Evolutionary conservation across 352 stramenopile species (phyloP), one percentile per base, ranked within the genome.

Genomic region (Phytophthora kernoviae): DNA sequence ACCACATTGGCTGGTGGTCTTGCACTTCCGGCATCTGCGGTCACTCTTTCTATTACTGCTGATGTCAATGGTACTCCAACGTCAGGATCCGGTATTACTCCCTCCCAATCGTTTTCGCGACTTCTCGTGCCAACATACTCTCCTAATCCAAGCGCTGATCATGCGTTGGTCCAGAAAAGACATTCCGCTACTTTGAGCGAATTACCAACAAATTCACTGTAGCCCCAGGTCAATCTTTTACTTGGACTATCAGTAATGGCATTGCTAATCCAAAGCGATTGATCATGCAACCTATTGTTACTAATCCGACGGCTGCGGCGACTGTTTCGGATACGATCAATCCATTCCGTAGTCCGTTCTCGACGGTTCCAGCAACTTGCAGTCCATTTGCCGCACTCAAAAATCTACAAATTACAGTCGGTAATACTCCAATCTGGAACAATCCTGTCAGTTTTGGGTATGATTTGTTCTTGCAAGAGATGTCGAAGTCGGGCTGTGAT

Each of bases 361-460:
- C 30, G 11, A 34, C 30, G 6, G 6, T 5, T 11, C 30, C 30
- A 11, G 30, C 30, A 6, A 34, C 30, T 11, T 34, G 30, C 30
- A 34, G 30, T 11, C 57, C 37, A 41, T 65, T 37, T 44, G 30
- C 30, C 6, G 30, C 30, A 34, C 11, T 34, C 6, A 34, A 34
- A 34, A 34, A n/a, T n/a, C n/a, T n/a, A n/a, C n/a, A n/a, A n/a
- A n/a, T n/a, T n/a, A n/a, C n/a, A n/a, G n/a, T n/a, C n/a, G n/a
- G n/a, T n/a, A n/a, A n/a, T n/a, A n/a, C n/a, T n/a, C n/a, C n/a
- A n/a, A n/a, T n/a, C n/a, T n/a, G n/a, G n/a, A n/a, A n/a, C n/a
- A n/a, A n/a, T n/a, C n/a, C n/a, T n/a, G n/a, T n/a, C n/a, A n/a
- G 11, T 34, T 70, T 70, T 46, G 62, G 62, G 17, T 70, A 70